phyloP scores from a whole-genome alignment of 805 yeast species.

The Ogataea degrootiae region DNA sequence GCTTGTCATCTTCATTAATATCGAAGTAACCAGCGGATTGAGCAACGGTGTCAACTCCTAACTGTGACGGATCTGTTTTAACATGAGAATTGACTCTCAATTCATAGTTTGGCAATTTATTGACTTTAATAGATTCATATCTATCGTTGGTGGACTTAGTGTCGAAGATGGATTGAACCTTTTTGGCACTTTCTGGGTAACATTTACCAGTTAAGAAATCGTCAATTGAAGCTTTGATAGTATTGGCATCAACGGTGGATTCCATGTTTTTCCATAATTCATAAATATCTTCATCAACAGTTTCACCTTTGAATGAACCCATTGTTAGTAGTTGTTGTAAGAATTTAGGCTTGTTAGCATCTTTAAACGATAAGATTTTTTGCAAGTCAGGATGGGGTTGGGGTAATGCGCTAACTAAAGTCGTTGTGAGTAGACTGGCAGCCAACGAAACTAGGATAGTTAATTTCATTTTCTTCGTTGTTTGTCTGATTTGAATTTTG shows the following conservation, averaged over 20 bases:
- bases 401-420: not conserved
- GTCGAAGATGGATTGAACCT: not conserved
- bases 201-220: constrained; percentile 6
- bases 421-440: not conserved
- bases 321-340: constrained; percentile 2
- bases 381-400: not conserved
- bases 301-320: constrained; percentile 3
- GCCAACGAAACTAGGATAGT: not conserved
- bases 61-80: constrained; percentile 45
- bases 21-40: constrained; percentile 87
- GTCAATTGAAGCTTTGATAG: constrained; percentile 6
- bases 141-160: not conserved
- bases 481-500: too few relatives aligned
- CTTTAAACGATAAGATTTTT: not conserved
- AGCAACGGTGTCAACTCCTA: constrained; percentile 78
- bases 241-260: constrained; percentile 1
- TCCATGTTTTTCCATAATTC: constrained; percentile 15
- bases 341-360: not conserved
- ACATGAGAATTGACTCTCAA: constrained; percentile 17
- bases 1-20: constrained; percentile 60
- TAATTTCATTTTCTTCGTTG: not conserved
- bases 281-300: constrained; percentile 5
- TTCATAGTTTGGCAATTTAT: constrained; percentile 18
- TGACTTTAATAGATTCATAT: constrained; percentile 7
- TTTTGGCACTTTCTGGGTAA: not conserved